Base-by-base conservation (phyloP, 345 rosid species). In the Erodium maritimum region DNA sequence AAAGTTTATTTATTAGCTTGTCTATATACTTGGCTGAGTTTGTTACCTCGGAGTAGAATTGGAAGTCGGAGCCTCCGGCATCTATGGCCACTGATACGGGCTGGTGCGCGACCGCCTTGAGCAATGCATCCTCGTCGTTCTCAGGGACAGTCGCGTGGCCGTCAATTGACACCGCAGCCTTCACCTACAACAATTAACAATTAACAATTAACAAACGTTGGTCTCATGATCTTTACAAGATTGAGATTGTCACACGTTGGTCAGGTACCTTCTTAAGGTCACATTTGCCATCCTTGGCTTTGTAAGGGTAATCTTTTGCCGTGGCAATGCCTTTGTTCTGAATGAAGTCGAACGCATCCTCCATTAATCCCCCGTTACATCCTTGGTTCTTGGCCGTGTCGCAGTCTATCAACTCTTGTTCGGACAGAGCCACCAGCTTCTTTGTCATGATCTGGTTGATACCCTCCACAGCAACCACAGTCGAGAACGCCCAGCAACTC, bases 401-500 rank as follows among this genome's bases (percentile, higher is more conserved):
- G 53, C 78, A 79, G 50, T 79, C 80, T 24, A 75, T 71, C 66
- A 79, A 55, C 67, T 79, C 74, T 51, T 79, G 80, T 52, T 79
- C 83, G 0, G 83, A 79, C 66, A 79, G 61, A 6, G 78, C 55
- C 16, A 73, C 42, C 12, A 75, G 69, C 61, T 79, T 58, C 45
- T 67, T 72, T 19, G 74, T 75, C 71, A 46, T 75, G 13, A 75
- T 61, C 29, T 60, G 66, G 46, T 79, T 75, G 37, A 79, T 72
- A 19, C 83, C 78, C 37, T 79, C 80, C 7, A 79, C 74, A 4
- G 76, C 83, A 8, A 59, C 80, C 1, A 79, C 59, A 0, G 78
- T 75, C 16, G 83, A 75, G 68, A 79, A 79, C 13, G 83, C 83
- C 76, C 80, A 79, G 69, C 83, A 79, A 56, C 83, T 79, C 50